Base-by-base conservation (phyloP, 2,329 filamentous ascomycete genomes). In the Cephalotrichum gorgonifer region DNA sequence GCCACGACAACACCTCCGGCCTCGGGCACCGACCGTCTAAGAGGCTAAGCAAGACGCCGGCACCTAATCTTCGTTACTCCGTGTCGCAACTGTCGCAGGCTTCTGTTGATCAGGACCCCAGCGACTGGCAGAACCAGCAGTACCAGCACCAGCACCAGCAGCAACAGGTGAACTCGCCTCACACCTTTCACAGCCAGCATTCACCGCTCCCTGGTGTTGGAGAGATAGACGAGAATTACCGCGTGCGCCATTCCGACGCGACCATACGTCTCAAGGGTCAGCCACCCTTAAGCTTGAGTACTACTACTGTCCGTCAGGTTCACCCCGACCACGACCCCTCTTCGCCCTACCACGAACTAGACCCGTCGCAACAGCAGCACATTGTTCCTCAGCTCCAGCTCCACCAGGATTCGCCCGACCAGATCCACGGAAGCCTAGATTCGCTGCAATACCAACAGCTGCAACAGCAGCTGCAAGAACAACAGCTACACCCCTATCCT, bases 1-100 rank as follows among this genome's bases (percentile, higher is more conserved):
- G 47, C 20, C 74, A 76, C 69, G 73, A 75, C 58, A 75, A 73
- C 57, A 68, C 66, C 51, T 55, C 63, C 44, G 70, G 71, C 46
- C 62, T 80, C 44, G 68, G 64, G 54, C 77, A 77, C 54, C 69
- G 75, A 55, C 69, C 73, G 28, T 83, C 79, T 42, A 81, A 78
- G 66, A 71, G 77, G 58, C 65, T 74, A 60, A 75, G 74, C 70
- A 70, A 73, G 53, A 72, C 71, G 31, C 66, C n/a, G n/a, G n/a
- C n/a, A n/a, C n/a, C 46, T n/a, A 48, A 48, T 43, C 43, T 45
- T 49, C 35, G 62, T 53, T 56, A 64, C 54, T 61, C 67, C 51
- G 51, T 58, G 45, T 26, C 53, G 52, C 46, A 56, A 52, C 26
- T 54, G 47, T 43, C 51, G 43, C 54, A 54, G 52, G 54, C 52